Conservation (phyloP, 2,329 filamentous ascomycete species). For the Fusarium pseudograminearum region DNA sequence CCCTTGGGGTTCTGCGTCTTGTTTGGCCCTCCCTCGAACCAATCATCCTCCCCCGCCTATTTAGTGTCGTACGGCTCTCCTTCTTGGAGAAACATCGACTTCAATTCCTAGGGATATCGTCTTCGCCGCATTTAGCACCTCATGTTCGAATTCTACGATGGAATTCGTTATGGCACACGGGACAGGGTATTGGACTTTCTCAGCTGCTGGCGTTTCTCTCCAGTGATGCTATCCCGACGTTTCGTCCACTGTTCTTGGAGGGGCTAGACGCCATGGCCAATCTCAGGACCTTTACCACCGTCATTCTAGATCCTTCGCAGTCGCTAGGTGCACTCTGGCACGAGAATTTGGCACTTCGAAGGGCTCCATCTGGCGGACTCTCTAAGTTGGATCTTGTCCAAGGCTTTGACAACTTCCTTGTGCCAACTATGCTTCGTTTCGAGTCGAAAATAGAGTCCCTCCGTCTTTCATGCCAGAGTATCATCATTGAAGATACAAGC, state of each 20-base stretch:
- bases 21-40: conserved; percentile 1
- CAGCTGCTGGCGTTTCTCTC: not conserved
- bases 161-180: not conserved
- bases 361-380: rapidly evolving
- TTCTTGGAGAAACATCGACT: not conserved
- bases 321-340: not conserved
- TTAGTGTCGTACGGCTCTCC: not conserved
- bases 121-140: not conserved
- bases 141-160: not conserved
- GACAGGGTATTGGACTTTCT: not conserved
- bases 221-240: not conserved
- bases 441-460: not conserved
- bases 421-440: not conserved
- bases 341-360: not conserved
- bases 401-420: not conserved
- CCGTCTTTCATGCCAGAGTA: not conserved
- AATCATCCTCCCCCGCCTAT: not conserved
- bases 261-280: not conserved
- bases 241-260: not conserved
- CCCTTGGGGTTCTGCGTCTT: not conserved
- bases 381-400: not conserved
- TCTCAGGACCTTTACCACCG: not conserved
- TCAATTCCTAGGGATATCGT: not conserved
- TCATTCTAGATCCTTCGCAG: not conserved
- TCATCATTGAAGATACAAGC: not conserved